phyloP scores from a whole-genome alignment of 2,329 filamentous ascomycete species.

The Geoglossum cookeanum region DNA sequence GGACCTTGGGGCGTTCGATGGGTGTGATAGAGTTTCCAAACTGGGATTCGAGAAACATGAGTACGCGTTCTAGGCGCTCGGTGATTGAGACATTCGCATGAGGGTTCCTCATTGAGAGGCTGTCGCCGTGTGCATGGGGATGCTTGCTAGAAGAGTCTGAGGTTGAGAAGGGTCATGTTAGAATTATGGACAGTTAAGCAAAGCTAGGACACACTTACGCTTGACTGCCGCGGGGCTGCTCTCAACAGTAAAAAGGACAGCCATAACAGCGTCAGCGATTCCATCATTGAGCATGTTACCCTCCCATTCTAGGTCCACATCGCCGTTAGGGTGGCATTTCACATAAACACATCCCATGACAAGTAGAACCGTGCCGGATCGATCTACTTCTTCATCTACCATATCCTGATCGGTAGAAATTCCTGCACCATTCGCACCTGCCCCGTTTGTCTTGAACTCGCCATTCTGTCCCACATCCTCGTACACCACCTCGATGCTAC shows the following conservation, averaged over 20 bases:
- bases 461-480: conserved; percentile 16
- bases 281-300: conserved; percentile 95
- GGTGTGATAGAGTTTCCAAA: conserved; percentile 77
- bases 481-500: conserved; percentile 54
- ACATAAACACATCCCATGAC: conserved; percentile 87
- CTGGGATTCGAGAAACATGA: conserved; percentile 93
- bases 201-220: conserved; percentile 33
- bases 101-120: conserved; percentile 37
- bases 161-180: not conserved
- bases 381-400: conserved; percentile 18
- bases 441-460: conserved; percentile 21
- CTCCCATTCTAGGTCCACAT: conserved; percentile 90
- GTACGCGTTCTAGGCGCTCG: conserved; percentile 65
- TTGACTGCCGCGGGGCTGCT: conserved; percentile 89
- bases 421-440: conserved; percentile 19
- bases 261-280: conserved; percentile 93
- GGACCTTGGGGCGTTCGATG: conserved; percentile 43
- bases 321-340: conserved; percentile 55
- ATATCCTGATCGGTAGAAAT: conserved; percentile 5
- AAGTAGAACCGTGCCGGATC: conserved; percentile 38
- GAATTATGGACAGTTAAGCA: not conserved
- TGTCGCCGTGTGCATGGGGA: conserved; percentile 25
- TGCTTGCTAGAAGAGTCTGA: conserved; percentile 38
- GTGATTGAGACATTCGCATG: conserved; percentile 52
- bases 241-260: conserved; percentile 78